A percentile compares a stretch with the other conserved stretches of the same genome.
These are phyloP conservation scores for Taiozyma sp. DNA, from an alignment of 1,139 yeast genomes.

Conservation along the genomic window DNA sequence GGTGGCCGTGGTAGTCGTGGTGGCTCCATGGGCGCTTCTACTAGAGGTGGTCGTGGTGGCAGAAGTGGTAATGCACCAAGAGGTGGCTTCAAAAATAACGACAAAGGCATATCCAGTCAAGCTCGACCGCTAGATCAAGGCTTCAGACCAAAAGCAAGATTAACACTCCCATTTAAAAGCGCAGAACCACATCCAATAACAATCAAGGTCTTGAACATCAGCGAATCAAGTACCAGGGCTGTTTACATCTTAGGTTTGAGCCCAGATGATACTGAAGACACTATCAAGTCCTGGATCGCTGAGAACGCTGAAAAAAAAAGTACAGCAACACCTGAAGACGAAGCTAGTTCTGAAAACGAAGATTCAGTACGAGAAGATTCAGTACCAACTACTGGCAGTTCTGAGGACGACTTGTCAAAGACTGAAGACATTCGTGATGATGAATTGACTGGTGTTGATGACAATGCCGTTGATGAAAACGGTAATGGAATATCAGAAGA, in stretches of 20 bases:
- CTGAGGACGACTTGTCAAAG: slow-evolving; percentile 3
- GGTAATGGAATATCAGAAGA: neutral
- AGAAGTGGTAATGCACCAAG: too few species aligned
- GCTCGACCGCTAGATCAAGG: neutral
- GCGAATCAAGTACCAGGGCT: slow-evolving; percentile 11
- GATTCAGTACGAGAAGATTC: slow-evolving; percentile 19
- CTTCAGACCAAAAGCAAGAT: neutral
- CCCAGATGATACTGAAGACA: slow-evolving; percentile 9
- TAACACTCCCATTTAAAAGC: neutral
- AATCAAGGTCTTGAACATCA: slow-evolving; percentile 9
- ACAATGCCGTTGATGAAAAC: slow-evolving; percentile 13
- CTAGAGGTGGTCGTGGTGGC: neutral
- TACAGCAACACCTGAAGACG: neutral
- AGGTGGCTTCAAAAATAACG: neutral
- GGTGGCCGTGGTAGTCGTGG: slow-evolving; percentile 4
- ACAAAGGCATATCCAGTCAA: neutral
- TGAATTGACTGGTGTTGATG: slow-evolving; percentile 19
- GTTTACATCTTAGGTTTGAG: slow-evolving; percentile 12
- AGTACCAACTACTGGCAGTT: slow-evolving; percentile 4
- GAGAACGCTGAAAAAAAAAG: neutral
- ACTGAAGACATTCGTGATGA: slow-evolving; percentile 1
- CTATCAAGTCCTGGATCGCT: slow-evolving; percentile 11
- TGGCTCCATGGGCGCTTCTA: neutral
- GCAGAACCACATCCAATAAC: neutral
- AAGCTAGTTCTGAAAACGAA: slow-evolving; percentile 15